phyloP scores from a whole-genome alignment of 1,284 basidiomycete genomes.

The Schizophyllum commune region DNA sequence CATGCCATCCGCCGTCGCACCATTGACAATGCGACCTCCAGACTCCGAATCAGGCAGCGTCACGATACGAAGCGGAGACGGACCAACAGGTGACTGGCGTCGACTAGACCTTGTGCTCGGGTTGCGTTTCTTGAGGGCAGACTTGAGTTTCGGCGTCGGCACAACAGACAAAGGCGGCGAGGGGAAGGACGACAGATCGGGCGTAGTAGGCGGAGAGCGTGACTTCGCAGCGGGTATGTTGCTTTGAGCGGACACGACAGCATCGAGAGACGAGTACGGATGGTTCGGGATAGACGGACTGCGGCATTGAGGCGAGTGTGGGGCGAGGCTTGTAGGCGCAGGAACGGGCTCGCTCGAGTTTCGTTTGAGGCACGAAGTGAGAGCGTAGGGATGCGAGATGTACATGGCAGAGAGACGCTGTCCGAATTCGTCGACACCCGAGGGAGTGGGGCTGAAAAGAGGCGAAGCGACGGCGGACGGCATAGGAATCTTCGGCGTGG shows the following conservation, averaged over 20 bases:
- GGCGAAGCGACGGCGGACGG: conserved; percentile 14
- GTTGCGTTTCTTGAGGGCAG: conserved; percentile 8
- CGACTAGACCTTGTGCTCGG: conserved; percentile 14
- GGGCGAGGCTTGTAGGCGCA: conserved; percentile 1
- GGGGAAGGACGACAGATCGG: conserved; percentile 6
- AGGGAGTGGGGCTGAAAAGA: conserved; percentile 5
- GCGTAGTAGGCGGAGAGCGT: conserved; percentile 5
- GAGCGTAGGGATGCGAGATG: conserved; percentile 24
- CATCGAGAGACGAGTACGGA: not conserved
- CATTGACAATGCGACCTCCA: conserved; percentile 4
- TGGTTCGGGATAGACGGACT: not conserved
- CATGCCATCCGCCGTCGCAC: not conserved
- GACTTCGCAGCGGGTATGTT: not conserved
- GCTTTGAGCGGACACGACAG: not conserved
- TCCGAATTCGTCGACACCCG: not conserved
- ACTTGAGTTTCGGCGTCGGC: conserved; percentile 8
- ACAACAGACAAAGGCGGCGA: conserved; percentile 4
- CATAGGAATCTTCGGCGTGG: conserved; percentile 7
- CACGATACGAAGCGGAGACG: conserved; percentile 37
- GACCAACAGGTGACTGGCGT: conserved; percentile 30
- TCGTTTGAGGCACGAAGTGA: conserved; percentile 14
- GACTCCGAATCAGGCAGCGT: conserved; percentile 25
- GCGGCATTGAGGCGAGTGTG: conserved; percentile 2
- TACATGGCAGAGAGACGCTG: conserved; percentile 3
- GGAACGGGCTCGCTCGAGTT: not conserved